phyloP scores from a whole-genome alignment of 495 filamentous ascomycete species.

The Podospora appendiculata region DNA sequence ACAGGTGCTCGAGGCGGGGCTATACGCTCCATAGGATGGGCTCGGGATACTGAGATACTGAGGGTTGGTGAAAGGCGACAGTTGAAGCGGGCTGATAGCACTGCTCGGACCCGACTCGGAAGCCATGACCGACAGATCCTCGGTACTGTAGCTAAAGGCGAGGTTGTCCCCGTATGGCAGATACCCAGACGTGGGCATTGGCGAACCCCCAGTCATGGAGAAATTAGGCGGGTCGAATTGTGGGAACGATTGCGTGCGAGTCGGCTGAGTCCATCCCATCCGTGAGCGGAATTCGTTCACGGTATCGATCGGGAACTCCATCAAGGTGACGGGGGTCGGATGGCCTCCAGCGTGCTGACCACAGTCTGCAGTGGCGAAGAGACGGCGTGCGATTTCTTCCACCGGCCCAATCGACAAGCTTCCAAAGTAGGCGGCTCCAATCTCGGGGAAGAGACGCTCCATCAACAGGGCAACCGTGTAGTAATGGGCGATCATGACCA shows the following conservation, averaged over 20 bases:
- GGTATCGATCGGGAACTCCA: constrained; percentile 57
- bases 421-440: constrained; percentile 80
- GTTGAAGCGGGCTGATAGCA: constrained; percentile 39
- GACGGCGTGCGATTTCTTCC: constrained; percentile 65
- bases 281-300: constrained; percentile 51
- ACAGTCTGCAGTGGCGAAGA: constrained; percentile 41
- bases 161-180: constrained; percentile 40
- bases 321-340: constrained; percentile 45
- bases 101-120: constrained; percentile 29
- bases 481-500: constrained; percentile 84
- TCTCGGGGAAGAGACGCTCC: constrained; percentile 84
- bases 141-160: constrained; percentile 51
- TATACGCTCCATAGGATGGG: constrained; percentile 45
- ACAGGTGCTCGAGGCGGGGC: constrained; percentile 47
- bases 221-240: constrained; percentile 41
- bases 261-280: constrained; percentile 53
- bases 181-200: constrained; percentile 28
- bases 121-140: constrained; percentile 38
- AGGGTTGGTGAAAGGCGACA: constrained; percentile 38
- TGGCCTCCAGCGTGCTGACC: constrained; percentile 34
- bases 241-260: constrained; percentile 45
- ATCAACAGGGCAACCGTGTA: constrained; percentile 80
- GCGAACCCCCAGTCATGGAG: constrained; percentile 32
- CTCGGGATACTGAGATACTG: constrained; percentile 51
- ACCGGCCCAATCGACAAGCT: constrained; percentile 67